Conservation (phyloP, 345 rosid genomes). For the Eucalyptus pumila region DNA sequence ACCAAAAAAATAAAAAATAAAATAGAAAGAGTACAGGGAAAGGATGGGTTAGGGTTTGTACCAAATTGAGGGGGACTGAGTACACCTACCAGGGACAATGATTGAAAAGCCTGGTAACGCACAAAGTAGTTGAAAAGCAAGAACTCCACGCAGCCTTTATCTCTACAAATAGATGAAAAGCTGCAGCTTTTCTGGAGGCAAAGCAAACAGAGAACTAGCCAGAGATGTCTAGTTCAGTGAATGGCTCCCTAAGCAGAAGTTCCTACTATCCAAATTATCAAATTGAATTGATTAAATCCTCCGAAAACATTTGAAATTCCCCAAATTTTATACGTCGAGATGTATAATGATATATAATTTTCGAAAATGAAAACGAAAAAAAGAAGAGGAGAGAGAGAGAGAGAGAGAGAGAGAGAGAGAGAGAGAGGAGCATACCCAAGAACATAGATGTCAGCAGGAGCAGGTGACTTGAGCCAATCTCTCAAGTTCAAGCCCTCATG, state of each 20-base stretch:
- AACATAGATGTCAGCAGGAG: slow-evolving; percentile 68
- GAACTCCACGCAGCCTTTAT: neutral
- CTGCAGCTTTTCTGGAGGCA: neutral
- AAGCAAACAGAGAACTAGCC: neutral
- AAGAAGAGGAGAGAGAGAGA: neutral
- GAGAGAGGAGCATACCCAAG: slow-evolving; percentile 40
- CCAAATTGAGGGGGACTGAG: neutral
- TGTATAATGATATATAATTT: no score
- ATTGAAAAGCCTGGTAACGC: neutral
- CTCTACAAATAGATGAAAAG: neutral
- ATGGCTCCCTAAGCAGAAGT: neutral
- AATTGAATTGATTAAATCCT: neutral
- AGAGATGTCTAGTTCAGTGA: neutral
- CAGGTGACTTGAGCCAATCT: slow-evolving; percentile 51
- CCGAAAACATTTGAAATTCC: neutral
- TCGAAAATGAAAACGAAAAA: neutral
- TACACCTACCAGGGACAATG: neutral
- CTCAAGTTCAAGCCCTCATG: slow-evolving; percentile 43
- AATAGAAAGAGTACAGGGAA: neutral
- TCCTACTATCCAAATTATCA: neutral
- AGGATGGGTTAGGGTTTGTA: neutral
- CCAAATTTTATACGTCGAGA: neutral
- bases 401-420: neutral
- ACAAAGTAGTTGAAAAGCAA: neutral
- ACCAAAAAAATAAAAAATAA: neutral